Conservation (phyloP, 2,329 filamentous ascomycete genomes). For the Phaeosphaeria sp. region DNA sequence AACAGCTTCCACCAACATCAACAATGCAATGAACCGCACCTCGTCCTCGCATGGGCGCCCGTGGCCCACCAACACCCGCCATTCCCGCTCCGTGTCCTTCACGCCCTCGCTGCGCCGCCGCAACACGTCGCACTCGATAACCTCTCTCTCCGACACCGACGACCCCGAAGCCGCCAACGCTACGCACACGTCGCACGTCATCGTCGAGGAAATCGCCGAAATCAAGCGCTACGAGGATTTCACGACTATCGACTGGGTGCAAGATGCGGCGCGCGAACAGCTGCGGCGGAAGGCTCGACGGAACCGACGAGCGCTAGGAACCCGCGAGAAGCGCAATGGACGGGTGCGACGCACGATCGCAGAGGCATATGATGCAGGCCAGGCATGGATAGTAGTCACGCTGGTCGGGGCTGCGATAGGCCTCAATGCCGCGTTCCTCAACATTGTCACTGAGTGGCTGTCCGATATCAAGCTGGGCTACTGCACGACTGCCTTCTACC, state of each 20-base stretch:
- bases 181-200: slow-evolving; percentile 69
- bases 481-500: slow-evolving; percentile 92
- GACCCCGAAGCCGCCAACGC: slow-evolving; percentile 60
- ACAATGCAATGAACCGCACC: slow-evolving; percentile 55
- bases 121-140: slow-evolving; percentile 62
- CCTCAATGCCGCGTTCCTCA: slow-evolving; percentile 88
- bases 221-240: slow-evolving; percentile 99
- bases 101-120: slow-evolving; percentile 63
- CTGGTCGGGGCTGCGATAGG: slow-evolving; percentile 93
- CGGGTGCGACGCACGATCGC: slow-evolving; percentile 72
- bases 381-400: slow-evolving; percentile 97
- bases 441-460: slow-evolving; percentile 96
- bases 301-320: slow-evolving; percentile 64
- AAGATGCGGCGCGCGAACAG: slow-evolving; percentile 93
- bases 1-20: not conserved
- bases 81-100: slow-evolving; percentile 54
- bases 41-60: slow-evolving; percentile 44
- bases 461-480: slow-evolving; percentile 96
- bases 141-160: slow-evolving; percentile 68
- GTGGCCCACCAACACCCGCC: slow-evolving; percentile 16
- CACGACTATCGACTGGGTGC: slow-evolving; percentile 98
- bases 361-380: slow-evolving; percentile 92
- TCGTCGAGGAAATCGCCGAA: slow-evolving; percentile 94
- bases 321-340: not conserved
- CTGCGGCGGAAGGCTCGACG: slow-evolving; percentile 78